These are phyloP conservation scores for Citrus sinensis DNA, from an alignment of 345 rosid genomes.

Conservation along the genomic window DVS_A1.0 CM039163.1:10150501-10151000, in stretches of 20 bases:
- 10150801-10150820: constrained; percentile 63
- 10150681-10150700: neutral
- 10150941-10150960: neutral
- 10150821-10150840: constrained; percentile 77
- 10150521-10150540: no score
- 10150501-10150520: no score
- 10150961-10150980: neutral
- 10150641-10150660: neutral
- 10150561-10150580: no score
- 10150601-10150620: neutral
- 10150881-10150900: neutral
- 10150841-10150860: constrained; percentile 38
- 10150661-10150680: neutral
- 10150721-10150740: constrained; percentile 63
- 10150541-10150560: no score
- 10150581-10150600: neutral
- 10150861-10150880: neutral
- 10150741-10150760: constrained; percentile 48
- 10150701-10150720: neutral
- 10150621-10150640: neutral
- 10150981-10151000: neutral
- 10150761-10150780: constrained; percentile 65
- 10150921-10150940: neutral
- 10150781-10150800: constrained; percentile 57
- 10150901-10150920: neutral